These are phyloP conservation scores for Bryoglossum gracile DNA, from an alignment of 495 filamentous ascomycete species.

Conservation along the genomic window DNA sequence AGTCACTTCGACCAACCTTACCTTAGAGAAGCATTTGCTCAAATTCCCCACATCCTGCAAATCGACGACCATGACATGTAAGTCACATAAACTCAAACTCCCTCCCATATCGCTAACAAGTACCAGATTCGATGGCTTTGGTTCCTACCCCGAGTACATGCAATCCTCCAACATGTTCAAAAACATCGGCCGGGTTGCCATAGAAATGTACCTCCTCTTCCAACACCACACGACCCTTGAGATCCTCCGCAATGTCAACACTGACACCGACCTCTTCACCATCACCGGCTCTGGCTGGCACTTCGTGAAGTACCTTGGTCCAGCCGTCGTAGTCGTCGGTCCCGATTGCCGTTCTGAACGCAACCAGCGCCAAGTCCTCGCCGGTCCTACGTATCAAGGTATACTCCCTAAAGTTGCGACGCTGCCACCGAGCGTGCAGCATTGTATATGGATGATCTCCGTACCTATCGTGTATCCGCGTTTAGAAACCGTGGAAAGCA, in stretches of 20 bases:
- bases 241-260: conserved; percentile 76
- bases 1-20: conserved; percentile 95
- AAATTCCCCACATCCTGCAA: conserved; percentile 89
- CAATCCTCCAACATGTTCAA: conserved; percentile 96
- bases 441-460: conserved; percentile 91
- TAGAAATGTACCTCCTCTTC: conserved; percentile 98
- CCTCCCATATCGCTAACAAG: conserved; percentile 3
- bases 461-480: conserved; percentile 89
- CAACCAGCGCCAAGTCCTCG: conserved; percentile 85
- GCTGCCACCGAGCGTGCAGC: conserved; percentile 87
- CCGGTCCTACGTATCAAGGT: conserved; percentile 93
- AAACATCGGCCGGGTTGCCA: conserved; percentile 94
- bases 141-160: conserved; percentile 97
- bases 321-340: conserved; percentile 81
- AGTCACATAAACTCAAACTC: conserved; percentile 33
- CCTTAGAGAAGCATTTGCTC: conserved; percentile 88
- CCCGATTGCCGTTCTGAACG: conserved; percentile 87
- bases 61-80: conserved; percentile 98
- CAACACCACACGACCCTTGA: conserved; percentile 97
- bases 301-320: conserved; percentile 93
- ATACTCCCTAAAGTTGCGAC: conserved; percentile 92
- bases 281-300: conserved; percentile 97
- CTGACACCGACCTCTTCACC: conserved; percentile 89
- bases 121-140: conserved; percentile 89
- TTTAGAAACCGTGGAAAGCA: conserved; percentile 79